Evolutionary conservation across 805 yeast genomes (phyloP), one percentile per base, ranked within the genome.

Genomic region (Saccharomycopsis oosterbeekiorum): DNA sequence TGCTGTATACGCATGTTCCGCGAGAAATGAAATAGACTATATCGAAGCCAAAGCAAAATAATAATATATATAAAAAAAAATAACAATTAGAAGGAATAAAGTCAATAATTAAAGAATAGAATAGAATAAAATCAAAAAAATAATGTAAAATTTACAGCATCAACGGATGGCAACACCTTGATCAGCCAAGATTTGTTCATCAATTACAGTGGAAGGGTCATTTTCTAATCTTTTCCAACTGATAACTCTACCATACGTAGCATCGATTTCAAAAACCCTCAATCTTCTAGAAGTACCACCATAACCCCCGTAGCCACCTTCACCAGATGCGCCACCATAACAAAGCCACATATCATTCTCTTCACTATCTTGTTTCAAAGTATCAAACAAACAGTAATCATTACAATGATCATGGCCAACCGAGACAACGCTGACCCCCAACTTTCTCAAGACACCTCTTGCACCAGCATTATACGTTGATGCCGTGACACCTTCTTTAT

Each of bases 341-440:
- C 99, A 94, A 40, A 94, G 74, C 96, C 96, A 89, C 39, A 86
- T 73, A 60, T 74, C 74, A 67, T 77, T 71, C 37, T 64, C 58
- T 1, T 69, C 67, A n/a, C 74, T 70, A 29, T 65, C 61, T 11
- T 36, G 54, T 53, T 70, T 65, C 40, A 65, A 65, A 24, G 75
- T 71, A 65, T 88, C 87, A 58, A 78, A 73, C 62, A 89, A 73
- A 73, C 99, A 94, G 70, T 81, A 94, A 69, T 94, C 98, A 72
- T 94, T 94, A 67, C 90, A 88, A 71, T 94, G 99, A 69, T 94
- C 99, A 71, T 94, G 99, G 0, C 99, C 99, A 15, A 89, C 96
- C 60, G 86, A 78, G 0, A 84, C 82, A 0, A 89, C 89, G 37
- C 81, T 75, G 1, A 94, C 91, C 0, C 93, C 96, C 9, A 88